Percentiles rank a stretch among this genome's conserved stretches.
Evolutionary conservation across 768 basidiomycete species (phyloP).

Genomic region (Agaricus blazei): DNA sequence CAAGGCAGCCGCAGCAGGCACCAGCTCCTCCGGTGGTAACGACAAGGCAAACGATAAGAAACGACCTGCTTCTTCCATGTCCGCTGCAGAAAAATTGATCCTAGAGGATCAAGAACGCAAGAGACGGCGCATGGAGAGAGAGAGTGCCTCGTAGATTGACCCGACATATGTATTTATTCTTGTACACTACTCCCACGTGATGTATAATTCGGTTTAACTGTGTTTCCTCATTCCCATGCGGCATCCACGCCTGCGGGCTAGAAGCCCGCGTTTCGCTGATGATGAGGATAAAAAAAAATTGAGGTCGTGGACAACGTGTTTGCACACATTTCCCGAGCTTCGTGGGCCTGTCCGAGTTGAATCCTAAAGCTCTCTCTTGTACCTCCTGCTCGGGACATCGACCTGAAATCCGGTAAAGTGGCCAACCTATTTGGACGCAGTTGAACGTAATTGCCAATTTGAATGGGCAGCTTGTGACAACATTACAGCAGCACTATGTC

Average conservation of each 20-base stretch:
- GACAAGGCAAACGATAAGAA: conserved; percentile 50
- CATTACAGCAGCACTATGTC: conserved; percentile 12
- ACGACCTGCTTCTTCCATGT: conserved; percentile 54
- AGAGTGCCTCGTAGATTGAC: conserved; percentile 24
- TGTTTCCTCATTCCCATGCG: background rate
- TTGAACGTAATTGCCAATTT: conserved; percentile 5
- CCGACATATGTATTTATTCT: conserved; percentile 3
- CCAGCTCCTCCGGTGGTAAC: conserved; percentile 28
- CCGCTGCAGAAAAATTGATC: conserved; percentile 82
- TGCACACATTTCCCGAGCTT: too few relatives aligned
- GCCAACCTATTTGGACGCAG: background rate
- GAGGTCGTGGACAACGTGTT: too few relatives aligned
- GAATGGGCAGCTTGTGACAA: conserved; percentile 4
- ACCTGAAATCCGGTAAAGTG: background rate
- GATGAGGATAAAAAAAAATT: too few relatives aligned
- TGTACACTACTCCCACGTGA: conserved; percentile 1
- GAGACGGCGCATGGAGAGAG: conserved; percentile 65
- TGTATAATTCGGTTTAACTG: background rate
- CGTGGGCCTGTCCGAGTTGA: too few relatives aligned
- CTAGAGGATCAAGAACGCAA: conserved; percentile 90
- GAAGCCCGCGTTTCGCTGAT: too few relatives aligned
- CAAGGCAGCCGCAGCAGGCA: conserved; percentile 40
- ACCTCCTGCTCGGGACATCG: background rate
- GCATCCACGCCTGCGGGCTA: background rate
- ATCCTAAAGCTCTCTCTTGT: background rate